These are phyloP conservation scores for Rosa persica DNA, from an alignment of 306 rosid genomes.

Conservation along the genomic window DNA sequence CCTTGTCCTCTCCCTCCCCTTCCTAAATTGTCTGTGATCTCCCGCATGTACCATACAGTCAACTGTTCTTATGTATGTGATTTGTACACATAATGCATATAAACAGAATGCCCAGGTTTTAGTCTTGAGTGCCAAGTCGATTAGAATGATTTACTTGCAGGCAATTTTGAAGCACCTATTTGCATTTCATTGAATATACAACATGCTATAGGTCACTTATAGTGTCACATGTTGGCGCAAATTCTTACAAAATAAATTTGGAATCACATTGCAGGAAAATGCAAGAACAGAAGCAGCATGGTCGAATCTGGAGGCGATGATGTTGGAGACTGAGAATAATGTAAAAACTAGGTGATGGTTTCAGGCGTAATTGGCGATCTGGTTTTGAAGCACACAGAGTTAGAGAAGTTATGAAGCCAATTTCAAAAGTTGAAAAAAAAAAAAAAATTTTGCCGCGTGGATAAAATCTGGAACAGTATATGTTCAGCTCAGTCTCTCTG, in stretches of 20 bases:
- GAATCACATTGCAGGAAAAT: constrained; percentile 49
- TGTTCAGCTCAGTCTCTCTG: constrained; percentile 12
- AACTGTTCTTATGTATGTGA: background rate
- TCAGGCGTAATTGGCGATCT: background rate
- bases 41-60: background rate
- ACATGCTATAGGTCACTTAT: background rate
- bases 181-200: background rate
- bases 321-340: constrained; percentile 11
- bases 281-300: constrained; percentile 70
- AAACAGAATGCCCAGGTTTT: background rate
- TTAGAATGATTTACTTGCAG: background rate
- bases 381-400: background rate
- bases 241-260: background rate
- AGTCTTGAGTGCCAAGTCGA: background rate
- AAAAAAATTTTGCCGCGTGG: constrained; percentile 1
- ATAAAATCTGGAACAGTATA: background rate
- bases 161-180: background rate
- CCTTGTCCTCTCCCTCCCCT: background rate
- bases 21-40: background rate
- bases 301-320: constrained; percentile 64
- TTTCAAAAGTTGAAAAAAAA: constrained; percentile 2
- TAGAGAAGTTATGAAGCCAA: background rate
- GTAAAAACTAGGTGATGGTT: constrained; percentile 23
- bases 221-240: background rate
- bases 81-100: background rate